Base-by-base conservation (phyloP, 2,329 filamentous ascomycete genomes). In the Aspergillus candidus region DNA sequence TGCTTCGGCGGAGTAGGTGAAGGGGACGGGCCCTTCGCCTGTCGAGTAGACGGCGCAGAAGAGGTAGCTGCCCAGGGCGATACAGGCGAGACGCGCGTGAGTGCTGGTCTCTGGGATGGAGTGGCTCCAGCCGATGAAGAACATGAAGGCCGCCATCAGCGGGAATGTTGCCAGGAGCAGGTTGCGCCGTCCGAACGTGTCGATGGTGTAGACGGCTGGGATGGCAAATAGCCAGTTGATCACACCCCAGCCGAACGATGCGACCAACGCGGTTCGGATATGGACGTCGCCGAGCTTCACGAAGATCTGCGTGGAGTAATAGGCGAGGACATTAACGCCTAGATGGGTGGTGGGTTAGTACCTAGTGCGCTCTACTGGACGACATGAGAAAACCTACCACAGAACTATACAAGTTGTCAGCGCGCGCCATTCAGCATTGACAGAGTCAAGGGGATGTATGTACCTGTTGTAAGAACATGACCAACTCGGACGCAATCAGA, bases 401-500 rank as follows among this genome's bases (percentile, higher is more conserved):
- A 76, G 52, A 72, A 70, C 66, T 69, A 38, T 35, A n/a, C 11
- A 22, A 10, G 10, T 35, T n/a, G 11, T 37, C 40, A 36, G 41
- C 33, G 22, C 22, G 6, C 8, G 22, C 22, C 22, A 30, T 13
- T 7, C 30, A 14, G n/a, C 11, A 43, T 8, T 10, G 14, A 3
- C n/a, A 11, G 6, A 5, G 1, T 3, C 6, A 13, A 8, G 15
- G n/a, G 3, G 13, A 47, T 47, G 48, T 49, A 47, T 47, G 48
- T 49, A 73, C 73, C 60, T 83, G 80, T 54, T 84, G 80, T 74
- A 82, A 76, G 49, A 82, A 83, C 80, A 84, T 84, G 47, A 82
- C 78, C 34, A 82, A 74, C 55, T 80, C 71, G 1, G 76, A 79
- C 2, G 78, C 80, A 12, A 80, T 53, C 65, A 79, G 72, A 2